Evolutionary conservation across 176 grass and related monocot genomes (phyloP).

Genomic region (Paspalum notatum): DNA sequence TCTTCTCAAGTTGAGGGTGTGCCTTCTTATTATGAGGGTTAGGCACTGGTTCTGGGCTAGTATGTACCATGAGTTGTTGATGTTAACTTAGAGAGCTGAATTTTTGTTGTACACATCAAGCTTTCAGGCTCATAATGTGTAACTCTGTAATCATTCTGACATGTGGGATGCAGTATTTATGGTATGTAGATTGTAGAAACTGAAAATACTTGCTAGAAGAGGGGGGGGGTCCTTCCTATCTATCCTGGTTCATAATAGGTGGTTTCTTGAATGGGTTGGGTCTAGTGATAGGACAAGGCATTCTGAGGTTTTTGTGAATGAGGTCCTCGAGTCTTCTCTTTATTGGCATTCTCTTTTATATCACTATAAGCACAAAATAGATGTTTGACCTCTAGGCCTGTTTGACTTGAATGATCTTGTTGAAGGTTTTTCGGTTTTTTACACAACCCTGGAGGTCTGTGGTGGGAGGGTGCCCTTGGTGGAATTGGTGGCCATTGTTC

Average conservation of each 20-base stretch:
- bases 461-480: slow-evolving; percentile 95
- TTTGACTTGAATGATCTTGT: slow-evolving; percentile 99
- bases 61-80: neutral
- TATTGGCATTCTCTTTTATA: slow-evolving; percentile 34
- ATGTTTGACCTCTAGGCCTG: slow-evolving; percentile 54
- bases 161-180: neutral
- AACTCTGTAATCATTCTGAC: neutral
- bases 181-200: slow-evolving; percentile 8
- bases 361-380: slow-evolving; percentile 50
- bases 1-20: neutral
- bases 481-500: slow-evolving; percentile 86
- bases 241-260: neutral
- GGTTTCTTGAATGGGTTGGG: slow-evolving; percentile 8
- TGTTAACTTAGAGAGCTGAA: neutral
- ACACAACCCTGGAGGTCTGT: slow-evolving; percentile 83
- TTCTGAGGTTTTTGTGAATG: slow-evolving; percentile 2
- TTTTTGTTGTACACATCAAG: neutral
- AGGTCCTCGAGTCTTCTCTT: neutral
- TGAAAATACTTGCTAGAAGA: neutral
- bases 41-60: neutral
- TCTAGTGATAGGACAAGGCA: neutral
- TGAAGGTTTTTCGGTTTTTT: slow-evolving; percentile 99
- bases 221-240: neutral
- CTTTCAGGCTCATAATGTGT: neutral
- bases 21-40: neutral